Conservation (phyloP, 108 stramenopile species). For the Pseudonitzschia multiseries region DNA sequence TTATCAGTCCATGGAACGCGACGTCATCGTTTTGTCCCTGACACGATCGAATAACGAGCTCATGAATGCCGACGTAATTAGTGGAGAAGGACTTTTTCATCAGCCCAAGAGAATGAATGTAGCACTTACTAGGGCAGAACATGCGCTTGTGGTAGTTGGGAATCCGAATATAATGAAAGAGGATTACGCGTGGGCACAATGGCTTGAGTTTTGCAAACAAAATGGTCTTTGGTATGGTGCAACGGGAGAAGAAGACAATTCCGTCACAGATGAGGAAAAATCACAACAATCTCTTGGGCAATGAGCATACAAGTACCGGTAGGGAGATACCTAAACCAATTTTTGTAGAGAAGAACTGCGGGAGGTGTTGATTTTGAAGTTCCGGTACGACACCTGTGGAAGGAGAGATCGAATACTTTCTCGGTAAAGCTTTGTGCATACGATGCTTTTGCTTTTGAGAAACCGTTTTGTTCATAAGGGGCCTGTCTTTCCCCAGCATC, state of each 20-base stretch:
- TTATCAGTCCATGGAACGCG: conserved; percentile 75
- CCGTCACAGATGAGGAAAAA: too few relatives aligned
- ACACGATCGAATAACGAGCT: conserved; percentile 55
- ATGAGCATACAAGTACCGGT: too few relatives aligned
- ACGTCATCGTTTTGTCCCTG: conserved; percentile 65
- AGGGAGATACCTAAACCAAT: too few relatives aligned
- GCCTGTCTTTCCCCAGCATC: too few relatives aligned
- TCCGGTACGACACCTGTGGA: too few relatives aligned
- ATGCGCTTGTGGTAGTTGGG: conserved; percentile 70
- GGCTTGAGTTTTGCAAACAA: conserved; percentile 61
- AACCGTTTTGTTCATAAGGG: too few relatives aligned
- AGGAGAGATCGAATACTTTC: too few relatives aligned
- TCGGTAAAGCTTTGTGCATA: too few relatives aligned
- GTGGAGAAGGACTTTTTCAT: conserved; percentile 58
- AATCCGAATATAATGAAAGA: conserved; percentile 58
- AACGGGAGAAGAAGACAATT: neutral
- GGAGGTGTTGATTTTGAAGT: too few relatives aligned
- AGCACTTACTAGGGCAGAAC: conserved; percentile 68
- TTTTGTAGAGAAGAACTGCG: too few relatives aligned
- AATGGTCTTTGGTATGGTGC: conserved; percentile 75
- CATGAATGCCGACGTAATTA: conserved; percentile 47
- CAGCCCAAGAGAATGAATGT: conserved; percentile 76
- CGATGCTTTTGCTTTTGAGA: too few relatives aligned
- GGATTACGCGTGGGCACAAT: conserved; percentile 60
- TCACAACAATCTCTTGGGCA: too few relatives aligned